These are phyloP conservation scores for Phycomyces blakesleeanus DNA, from an alignment of 192 early-diverging fungal species.

Conservation along the genomic window DNA sequence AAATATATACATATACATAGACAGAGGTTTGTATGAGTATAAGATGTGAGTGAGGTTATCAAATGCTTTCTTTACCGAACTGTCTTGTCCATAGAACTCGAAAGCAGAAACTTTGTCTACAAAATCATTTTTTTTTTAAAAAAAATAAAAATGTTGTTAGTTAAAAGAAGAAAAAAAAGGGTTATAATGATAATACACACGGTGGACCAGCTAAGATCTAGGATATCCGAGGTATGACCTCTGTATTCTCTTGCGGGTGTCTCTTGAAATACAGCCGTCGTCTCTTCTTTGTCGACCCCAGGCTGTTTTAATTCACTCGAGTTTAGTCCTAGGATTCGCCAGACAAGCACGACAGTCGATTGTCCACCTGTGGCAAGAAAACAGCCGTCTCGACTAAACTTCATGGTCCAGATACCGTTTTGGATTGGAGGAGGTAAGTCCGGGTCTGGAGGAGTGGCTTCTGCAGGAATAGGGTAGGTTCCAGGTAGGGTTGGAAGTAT, in stretches of 20 bases:
- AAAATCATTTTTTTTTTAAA: no score
- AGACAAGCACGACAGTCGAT: conserved; percentile 62
- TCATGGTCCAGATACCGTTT: conserved; percentile 63
- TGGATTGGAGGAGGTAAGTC: neutral
- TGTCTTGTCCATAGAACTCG: conserved; percentile 77
- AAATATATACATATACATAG: neutral
- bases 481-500: conserved; percentile 1
- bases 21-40: no score
- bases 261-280: conserved; percentile 47
- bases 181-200: conserved; percentile 16
- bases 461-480: neutral
- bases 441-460: neutral
- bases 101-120: conserved; percentile 70
- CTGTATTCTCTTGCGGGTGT: conserved; percentile 65
- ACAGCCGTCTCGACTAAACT: conserved; percentile 70
- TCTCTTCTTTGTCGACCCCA: conserved; percentile 15
- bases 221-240: conserved; percentile 68
- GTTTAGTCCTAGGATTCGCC: conserved; percentile 32
- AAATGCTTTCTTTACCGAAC: conserved; percentile 63
- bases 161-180: no score
- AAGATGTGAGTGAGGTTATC: no score
- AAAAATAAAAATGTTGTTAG: no score
- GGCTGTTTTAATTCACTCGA: neutral
- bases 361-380: conserved; percentile 76
- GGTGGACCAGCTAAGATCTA: conserved; percentile 68